Percentiles rank a stretch among this genome's conserved stretches.
Evolutionary conservation across 345 rosid genomes (phyloP).

Genomic region (Acer campestre): DNA sequence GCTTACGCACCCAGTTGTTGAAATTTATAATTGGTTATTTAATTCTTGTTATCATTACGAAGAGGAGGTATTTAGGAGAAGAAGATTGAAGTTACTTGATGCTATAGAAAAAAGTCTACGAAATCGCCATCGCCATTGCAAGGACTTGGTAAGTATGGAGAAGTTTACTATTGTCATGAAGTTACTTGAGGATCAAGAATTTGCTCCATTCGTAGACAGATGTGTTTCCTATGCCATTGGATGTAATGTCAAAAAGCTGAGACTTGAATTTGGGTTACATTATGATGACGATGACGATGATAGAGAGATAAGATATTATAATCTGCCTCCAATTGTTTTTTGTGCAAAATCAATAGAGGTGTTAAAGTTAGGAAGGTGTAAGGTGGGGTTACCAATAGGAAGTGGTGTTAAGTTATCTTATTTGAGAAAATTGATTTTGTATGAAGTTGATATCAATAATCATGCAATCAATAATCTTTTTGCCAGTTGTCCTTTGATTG

Average conservation of each 20-base stretch:
- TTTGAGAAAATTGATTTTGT: not conserved
- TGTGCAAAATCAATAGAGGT: too few relatives aligned
- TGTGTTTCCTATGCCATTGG: not conserved
- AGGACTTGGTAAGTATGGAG: not conserved
- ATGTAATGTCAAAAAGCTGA: conserved; percentile 4
- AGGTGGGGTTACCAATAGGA: too few relatives aligned
- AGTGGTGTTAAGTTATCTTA: not conserved
- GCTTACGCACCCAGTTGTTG: not conserved
- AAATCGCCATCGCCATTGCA: not conserved
- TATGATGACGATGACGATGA: not conserved
- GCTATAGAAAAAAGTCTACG: not conserved
- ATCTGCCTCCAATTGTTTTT: not conserved
- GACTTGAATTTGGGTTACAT: not conserved
- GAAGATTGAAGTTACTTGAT: not conserved
- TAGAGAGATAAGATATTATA: not conserved
- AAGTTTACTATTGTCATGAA: not conserved
- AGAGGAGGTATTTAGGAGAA: not conserved
- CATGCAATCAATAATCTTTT: not conserved
- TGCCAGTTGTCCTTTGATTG: not conserved
- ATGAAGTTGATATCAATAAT: not conserved
- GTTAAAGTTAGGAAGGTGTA: too few relatives aligned
- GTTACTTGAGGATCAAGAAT: not conserved
- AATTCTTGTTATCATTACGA: too few relatives aligned
- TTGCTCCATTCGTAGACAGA: not conserved
- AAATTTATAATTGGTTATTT: not conserved